Evolutionary conservation across 257 asterid genomes (phyloP).

Genomic region (Plantago major): DNA sequence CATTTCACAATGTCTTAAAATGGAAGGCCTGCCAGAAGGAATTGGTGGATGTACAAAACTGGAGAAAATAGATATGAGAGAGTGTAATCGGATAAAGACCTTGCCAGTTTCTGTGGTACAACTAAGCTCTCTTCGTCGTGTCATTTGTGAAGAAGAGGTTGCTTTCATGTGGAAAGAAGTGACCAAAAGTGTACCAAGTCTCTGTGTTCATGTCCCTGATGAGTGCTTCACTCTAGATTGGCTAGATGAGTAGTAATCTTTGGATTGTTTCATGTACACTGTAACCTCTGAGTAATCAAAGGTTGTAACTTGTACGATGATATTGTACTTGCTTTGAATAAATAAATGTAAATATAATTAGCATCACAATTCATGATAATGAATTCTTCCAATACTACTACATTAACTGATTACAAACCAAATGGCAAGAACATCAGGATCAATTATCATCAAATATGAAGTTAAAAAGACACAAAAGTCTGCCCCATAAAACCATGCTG

Average conservation of each 20-base stretch:
- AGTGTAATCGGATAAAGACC: constrained; percentile 50
- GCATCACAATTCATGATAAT: too few species aligned
- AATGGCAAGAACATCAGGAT: too few species aligned
- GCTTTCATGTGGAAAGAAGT: constrained; percentile 59
- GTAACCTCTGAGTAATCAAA: too few species aligned
- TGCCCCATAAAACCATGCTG: too few species aligned
- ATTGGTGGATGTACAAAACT: constrained; percentile 59
- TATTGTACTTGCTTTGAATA: too few species aligned
- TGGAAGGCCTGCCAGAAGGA: constrained; percentile 65
- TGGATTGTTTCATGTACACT: too few species aligned
- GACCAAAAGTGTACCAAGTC: constrained; percentile 48
- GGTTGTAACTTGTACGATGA: too few species aligned
- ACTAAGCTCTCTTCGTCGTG: constrained; percentile 41
- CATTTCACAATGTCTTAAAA: constrained; percentile 64
- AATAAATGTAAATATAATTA: too few species aligned
- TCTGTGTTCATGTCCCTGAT: constrained; percentile 62
- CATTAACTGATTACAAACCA: too few species aligned
- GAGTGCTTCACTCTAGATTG: constrained; percentile 78
- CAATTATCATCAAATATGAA: too few species aligned
- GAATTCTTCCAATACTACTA: too few species aligned
- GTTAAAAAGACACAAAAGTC: too few species aligned
- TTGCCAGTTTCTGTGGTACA: constrained; percentile 48
- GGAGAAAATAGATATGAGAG: constrained; percentile 91
- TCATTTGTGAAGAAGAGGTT: constrained; percentile 73
- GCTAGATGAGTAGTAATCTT: constrained; percentile 45